Base-by-base conservation (phyloP, 2,329 filamentous ascomycete species). In the Nectriaceae sp. region DNA sequence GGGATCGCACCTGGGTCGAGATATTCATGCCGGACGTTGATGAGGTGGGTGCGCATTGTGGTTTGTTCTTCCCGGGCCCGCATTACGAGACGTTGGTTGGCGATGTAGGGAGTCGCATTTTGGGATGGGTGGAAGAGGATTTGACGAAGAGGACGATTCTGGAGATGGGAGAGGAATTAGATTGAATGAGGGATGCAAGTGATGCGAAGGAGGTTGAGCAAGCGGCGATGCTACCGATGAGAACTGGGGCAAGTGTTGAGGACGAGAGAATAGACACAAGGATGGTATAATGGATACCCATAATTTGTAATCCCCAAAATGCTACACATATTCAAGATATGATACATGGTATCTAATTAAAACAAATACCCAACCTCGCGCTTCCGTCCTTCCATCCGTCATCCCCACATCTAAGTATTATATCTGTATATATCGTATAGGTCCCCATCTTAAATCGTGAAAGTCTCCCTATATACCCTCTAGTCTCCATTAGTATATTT, bases 21-120 rank as follows among this genome's bases (percentile, higher is more conserved):
- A 80, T 96, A 3, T 85, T 84, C 60, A 94, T 97, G 88, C 80
- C 87, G 49, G 85, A 84, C 44, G 84, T 94, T 52, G 91, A 96
- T 63, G 89, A 96, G 68, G 88, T 96, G 1, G 85, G 83, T 5
- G 92, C 91, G 10, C 91, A 96, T 65, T 93, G 89, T 53, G 86
- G 88, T 0, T 72, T 96, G 43, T 96, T 96, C 71, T 82, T 89
- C 38, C 71, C 83, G 11, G 85, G 87, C 5, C 77, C 84, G 50
- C 85, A 89, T 48, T 93, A 94, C 63, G 87, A 91, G 59, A 72
- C 71, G 54, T 71, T 93, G n/a, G 84, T 93, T n/a, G 85, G 85
- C 0, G 87, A 92, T 65, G 85, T 90, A 3, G 85, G 82, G 3
- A 76, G 76, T 22, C 73, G 83, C 49, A 81, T 94, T 48, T 76